A percentile compares a stretch with the other conserved stretches of the same genome.
These are phyloP conservation scores for Phytopythium ostracodes DNA, from an alignment of 352 stramenopile genomes.

Conservation along the genomic window DNA sequence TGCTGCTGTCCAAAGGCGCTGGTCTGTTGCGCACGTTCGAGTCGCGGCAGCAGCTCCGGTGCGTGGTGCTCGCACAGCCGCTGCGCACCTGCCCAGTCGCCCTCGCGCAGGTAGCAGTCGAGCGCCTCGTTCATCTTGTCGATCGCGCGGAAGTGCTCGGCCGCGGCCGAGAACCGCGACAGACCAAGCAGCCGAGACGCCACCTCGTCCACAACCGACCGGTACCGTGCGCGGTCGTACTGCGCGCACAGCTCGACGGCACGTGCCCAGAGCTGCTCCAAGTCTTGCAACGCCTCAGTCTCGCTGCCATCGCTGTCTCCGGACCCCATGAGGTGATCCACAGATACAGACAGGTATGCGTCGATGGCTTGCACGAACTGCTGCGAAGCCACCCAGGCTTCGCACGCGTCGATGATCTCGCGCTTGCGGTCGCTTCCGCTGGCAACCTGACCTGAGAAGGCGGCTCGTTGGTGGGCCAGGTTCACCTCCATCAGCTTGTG, in stretches of 20 bases:
- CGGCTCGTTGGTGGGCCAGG: slow-evolving; percentile 74
- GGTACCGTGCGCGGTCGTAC: slow-evolving; percentile 85
- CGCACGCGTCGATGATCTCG: slow-evolving; percentile 79
- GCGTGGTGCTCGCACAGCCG: slow-evolving; percentile 78
- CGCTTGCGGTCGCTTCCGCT: slow-evolving; percentile 67
- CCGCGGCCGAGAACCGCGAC: slow-evolving; percentile 83
- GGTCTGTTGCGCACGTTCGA: slow-evolving; percentile 79
- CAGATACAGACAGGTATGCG: slow-evolving; percentile 83
- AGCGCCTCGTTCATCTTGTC: slow-evolving; percentile 92
- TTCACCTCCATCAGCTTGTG: slow-evolving; percentile 92
- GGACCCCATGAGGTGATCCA: slow-evolving; percentile 42
- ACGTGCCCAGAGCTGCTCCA: slow-evolving; percentile 87
- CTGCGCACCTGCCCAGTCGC: slow-evolving; percentile 73
- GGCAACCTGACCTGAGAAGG: slow-evolving; percentile 47
- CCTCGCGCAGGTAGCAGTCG: slow-evolving; percentile 75
- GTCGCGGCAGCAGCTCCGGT: slow-evolving; percentile 68
- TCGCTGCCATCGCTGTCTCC: neutral
- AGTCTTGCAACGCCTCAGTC: slow-evolving; percentile 48
- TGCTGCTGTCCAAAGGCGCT: slow-evolving; percentile 55
- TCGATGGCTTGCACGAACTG: slow-evolving; percentile 92
- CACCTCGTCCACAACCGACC: slow-evolving; percentile 88
- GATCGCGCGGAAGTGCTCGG: slow-evolving; percentile 85
- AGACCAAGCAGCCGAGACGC: slow-evolving; percentile 76
- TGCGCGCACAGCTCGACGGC: slow-evolving; percentile 88
- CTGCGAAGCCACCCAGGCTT: slow-evolving; percentile 85